Evolutionary conservation across 148 eudicot species (phyloP), one percentile per base, ranked within the genome.

Genomic region (Polygonum maritimum): DNA sequence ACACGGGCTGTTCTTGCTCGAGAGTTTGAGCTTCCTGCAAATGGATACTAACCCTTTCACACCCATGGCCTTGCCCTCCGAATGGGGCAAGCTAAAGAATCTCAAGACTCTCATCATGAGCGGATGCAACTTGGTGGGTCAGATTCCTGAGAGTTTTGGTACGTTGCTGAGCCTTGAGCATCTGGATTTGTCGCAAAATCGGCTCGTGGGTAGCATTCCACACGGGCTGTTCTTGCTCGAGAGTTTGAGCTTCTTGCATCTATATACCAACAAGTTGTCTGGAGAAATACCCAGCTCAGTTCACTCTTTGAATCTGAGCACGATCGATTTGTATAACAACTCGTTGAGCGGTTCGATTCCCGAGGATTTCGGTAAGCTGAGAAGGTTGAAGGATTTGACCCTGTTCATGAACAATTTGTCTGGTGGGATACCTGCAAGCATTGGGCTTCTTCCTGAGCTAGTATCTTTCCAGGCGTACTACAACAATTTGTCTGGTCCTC

Each of bases 201-300:
- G 71, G 13, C 76, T 94, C 15, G 67, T 45, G 26, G 97, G 93
- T 31, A 79, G 69, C 21, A 88, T 94, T 9, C 98, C 98, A 13
- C 22, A 65, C 16, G 90, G 83, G 38, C 48, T 94, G 81, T 88
- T 94, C 78, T 74, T 76, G 82, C 73, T 91, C 26, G 83, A 86
- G 80, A 89, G 89, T 65, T 69, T 94, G 79, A 82, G 75, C 0
- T 1, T 38, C 1, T 39, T 94, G 1, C 86, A 85, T n/a, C 81
- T 94, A 81, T 82, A 77, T n/a, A 47, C 77, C 0, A 94, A 94
- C 33, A 22, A 5, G 8, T 74, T 94, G 6, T 85, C 89, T 0
- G 97, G 98, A 3, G 73, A 52, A 22, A 78, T 94, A 47, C 98
- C 98, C 5, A 73, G 52, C 16, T 76, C 62, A 5, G 80, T 90